Percentiles rank a stretch among this genome's conserved stretches.
Evolutionary conservation across 192 early-diverging fungal genomes (phyloP).

Genomic region (Coemansia furcata): DNA sequence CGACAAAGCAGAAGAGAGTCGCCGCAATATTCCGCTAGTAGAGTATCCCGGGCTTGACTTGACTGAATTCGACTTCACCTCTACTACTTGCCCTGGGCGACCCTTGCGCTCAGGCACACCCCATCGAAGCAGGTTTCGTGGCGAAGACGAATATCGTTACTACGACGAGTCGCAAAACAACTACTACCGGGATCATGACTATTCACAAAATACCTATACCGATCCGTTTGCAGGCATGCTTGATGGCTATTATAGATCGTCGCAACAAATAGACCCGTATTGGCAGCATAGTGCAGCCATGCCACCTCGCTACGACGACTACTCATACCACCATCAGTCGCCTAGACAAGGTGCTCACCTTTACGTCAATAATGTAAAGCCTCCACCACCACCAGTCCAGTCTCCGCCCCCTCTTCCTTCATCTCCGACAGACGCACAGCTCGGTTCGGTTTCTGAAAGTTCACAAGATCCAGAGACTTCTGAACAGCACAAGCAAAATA

Average conservation of each 20-base stretch:
- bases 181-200: background rate
- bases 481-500: background rate
- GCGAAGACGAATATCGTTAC: constrained; percentile 2
- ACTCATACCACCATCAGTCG: background rate
- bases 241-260: constrained; percentile 23
- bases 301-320: background rate
- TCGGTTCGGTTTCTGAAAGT: background rate
- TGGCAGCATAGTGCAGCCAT: background rate
- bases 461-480: background rate
- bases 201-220: background rate
- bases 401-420: background rate
- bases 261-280: background rate
- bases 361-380: background rate
- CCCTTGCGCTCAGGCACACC: constrained; percentile 14
- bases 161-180: background rate
- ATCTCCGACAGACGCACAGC: background rate
- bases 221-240: constrained; percentile 26
- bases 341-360: background rate
- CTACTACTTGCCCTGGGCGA: constrained; percentile 13
- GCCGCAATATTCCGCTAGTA: constrained; percentile 36
- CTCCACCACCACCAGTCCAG: background rate
- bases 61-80: constrained; percentile 31
- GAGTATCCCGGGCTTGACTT: constrained; percentile 38
- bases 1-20: background rate
- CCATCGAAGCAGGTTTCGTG: background rate